Conservation (phyloP, 495 filamentous ascomycete genomes). For the Aspergillus funiculosus region DNA sequence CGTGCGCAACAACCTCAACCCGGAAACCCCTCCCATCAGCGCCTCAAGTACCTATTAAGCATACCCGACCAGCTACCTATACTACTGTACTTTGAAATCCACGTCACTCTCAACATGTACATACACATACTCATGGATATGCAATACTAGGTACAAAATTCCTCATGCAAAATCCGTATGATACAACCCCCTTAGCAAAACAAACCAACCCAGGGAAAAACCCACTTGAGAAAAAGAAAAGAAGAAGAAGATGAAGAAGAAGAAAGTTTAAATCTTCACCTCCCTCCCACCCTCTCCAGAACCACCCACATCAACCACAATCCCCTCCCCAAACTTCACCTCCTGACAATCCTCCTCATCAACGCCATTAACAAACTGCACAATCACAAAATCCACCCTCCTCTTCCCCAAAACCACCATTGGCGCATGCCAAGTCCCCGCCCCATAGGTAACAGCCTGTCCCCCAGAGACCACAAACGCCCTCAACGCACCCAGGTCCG, state of each 20-base stretch:
- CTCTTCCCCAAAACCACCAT: conserved; percentile 79
- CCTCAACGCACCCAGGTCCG: conserved; percentile 62
- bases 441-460: conserved; percentile 86
- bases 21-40: background rate
- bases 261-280: conserved; percentile 24
- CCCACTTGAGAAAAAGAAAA: too few relatives aligned
- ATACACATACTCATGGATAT: background rate
- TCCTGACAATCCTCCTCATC: conserved; percentile 87
- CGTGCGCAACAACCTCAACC: conserved; percentile 17
- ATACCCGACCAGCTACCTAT: too few relatives aligned
- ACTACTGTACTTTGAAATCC: too few relatives aligned
- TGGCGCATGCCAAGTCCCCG: conserved; percentile 94
- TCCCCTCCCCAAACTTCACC: conserved; percentile 48
- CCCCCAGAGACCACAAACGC: conserved; percentile 76
- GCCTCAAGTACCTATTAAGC: background rate
- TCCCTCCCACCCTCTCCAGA: conserved; percentile 31
- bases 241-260: too few relatives aligned
- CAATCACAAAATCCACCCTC: conserved; percentile 76
- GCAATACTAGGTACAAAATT: too few relatives aligned
- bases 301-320: conserved; percentile 31
- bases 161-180: too few relatives aligned
- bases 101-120: too few relatives aligned
- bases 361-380: conserved; percentile 83
- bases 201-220: too few relatives aligned
- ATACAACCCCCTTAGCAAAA: background rate